Conservation (phyloP, 306 rosid species). For the Trichosanthes truncata region DNA sequence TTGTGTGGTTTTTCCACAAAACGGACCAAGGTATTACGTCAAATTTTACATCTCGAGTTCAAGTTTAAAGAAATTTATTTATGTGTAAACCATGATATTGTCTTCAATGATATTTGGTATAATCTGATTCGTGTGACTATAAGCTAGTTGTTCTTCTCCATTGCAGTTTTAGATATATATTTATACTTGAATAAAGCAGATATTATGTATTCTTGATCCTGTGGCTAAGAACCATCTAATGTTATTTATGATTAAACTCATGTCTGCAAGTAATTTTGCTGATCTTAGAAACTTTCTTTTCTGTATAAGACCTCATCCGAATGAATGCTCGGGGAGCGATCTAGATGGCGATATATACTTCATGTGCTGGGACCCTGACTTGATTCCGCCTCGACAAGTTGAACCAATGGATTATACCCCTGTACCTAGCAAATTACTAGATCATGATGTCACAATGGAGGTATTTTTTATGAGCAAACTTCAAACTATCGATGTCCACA, state of each 20-base stretch:
- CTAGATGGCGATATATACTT: slow-evolving; percentile 76
- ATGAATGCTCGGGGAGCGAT: slow-evolving; percentile 92
- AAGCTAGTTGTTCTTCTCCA: not conserved
- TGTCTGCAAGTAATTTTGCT: not conserved
- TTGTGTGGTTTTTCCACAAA: slow-evolving; percentile 37
- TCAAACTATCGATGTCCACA: not conserved
- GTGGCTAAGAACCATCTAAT: not conserved
- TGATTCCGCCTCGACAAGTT: slow-evolving; percentile 33
- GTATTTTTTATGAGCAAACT: slow-evolving; percentile 18
- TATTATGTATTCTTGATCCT: not conserved
- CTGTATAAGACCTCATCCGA: slow-evolving; percentile 68
- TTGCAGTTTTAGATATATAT: not conserved
- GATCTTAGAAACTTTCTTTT: slow-evolving; percentile 4
- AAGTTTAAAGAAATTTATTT: not conserved
- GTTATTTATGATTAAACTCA: not conserved
- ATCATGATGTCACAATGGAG: slow-evolving; percentile 59
- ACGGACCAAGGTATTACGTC: slow-evolving; percentile 29
- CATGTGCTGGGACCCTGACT: slow-evolving; percentile 68
- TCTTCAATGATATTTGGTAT: not conserved
- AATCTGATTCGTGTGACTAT: not conserved
- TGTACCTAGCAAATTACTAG: slow-evolving; percentile 18
- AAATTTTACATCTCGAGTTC: not conserved
- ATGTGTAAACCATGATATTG: not conserved
- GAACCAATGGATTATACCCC: slow-evolving; percentile 74
- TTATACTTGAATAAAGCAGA: not conserved